Base-by-base conservation (phyloP, 2,329 filamentous ascomycete genomes). In the Epichloe glyceriae region DNA sequence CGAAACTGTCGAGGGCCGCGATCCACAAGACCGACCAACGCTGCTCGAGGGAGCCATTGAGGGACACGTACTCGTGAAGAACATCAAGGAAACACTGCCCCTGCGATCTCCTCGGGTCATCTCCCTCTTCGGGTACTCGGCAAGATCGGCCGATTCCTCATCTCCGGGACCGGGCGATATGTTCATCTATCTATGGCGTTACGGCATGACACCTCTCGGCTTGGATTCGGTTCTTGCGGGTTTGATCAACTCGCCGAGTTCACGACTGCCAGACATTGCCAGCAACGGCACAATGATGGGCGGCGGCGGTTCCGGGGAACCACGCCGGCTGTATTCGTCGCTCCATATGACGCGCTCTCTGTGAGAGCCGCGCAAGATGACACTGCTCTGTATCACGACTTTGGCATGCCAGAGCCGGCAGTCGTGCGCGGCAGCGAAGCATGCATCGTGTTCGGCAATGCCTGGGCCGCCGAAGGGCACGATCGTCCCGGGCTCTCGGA, bases 401-500 rank as follows among this genome's bases (percentile, higher is more conserved):
- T 82, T 54, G 61, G 62, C 15, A 72, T 65, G 1, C 59, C 62
- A 1, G 62, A 70, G 1, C 79, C 81, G 0, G 57, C 64, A 5
- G 74, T 83, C 7, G 68, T 75, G 46, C 61, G 68, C 2, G 64
- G 55, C 4, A 72, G 75, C 1, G 75, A 89, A 58, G 73, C 87
- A 6, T 93, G 88, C 55, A 65, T 85, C 2, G 78, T 84, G 0
- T 78, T 85, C 56, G 76, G 79, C 56, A 85, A 85, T 59, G 76
- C 73, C 7, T 86, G 84, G 64, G 79, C 84, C 1, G 81, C 84
- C 1, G 88, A 95, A 65, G 85, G 83, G 1, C 84, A 75, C 55
- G 75, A 87, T 52, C 73, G 80, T 45, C 70, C 77, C 0, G 73
- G 72, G 7, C 69, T 87, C 40, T 73, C 74, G 33, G 86, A 91